phyloP scores from a whole-genome alignment of 1,139 yeast genomes.

The Petasospora rhodanensis region DNA sequence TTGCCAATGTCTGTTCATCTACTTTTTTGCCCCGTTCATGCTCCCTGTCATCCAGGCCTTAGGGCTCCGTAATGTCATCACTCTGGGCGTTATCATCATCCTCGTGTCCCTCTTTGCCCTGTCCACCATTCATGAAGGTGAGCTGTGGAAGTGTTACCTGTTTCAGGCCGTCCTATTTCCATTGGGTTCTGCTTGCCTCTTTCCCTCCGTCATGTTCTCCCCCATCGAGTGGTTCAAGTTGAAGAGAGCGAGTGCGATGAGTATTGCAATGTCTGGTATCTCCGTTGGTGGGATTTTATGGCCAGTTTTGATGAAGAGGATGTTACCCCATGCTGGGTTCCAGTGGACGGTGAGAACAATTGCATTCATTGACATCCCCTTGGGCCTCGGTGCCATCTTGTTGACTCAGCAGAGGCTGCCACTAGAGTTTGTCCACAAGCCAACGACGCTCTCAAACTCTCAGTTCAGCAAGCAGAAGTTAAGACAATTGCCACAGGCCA shows the following conservation, averaged over 20 bases:
- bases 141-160: slow-evolving; percentile 56
- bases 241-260: slow-evolving; percentile 52
- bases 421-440: slow-evolving; percentile 6
- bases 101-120: slow-evolving; percentile 46
- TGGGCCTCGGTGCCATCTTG: slow-evolving; percentile 9
- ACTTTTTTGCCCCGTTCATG: slow-evolving; percentile 50
- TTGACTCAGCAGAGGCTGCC: slow-evolving; percentile 16
- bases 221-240: slow-evolving; percentile 59
- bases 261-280: slow-evolving; percentile 49
- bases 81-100: slow-evolving; percentile 46
- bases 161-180: slow-evolving; percentile 68
- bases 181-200: slow-evolving; percentile 52
- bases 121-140: slow-evolving; percentile 50
- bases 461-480: slow-evolving; percentile 10
- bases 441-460: slow-evolving; percentile 16
- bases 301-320: slow-evolving; percentile 18
- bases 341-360: slow-evolving; percentile 18
- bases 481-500: slow-evolving; percentile 8
- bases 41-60: slow-evolving; percentile 33
- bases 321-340: slow-evolving; percentile 12
- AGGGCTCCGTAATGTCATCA: slow-evolving; percentile 35
- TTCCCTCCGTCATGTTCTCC: slow-evolving; percentile 51
- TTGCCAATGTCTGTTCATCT: slow-evolving; percentile 54
- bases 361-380: slow-evolving; percentile 17
- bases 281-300: slow-evolving; percentile 36